phyloP scores from a whole-genome alignment of 176 grass and related monocot genomes.

The Carex littledalei region DNA sequence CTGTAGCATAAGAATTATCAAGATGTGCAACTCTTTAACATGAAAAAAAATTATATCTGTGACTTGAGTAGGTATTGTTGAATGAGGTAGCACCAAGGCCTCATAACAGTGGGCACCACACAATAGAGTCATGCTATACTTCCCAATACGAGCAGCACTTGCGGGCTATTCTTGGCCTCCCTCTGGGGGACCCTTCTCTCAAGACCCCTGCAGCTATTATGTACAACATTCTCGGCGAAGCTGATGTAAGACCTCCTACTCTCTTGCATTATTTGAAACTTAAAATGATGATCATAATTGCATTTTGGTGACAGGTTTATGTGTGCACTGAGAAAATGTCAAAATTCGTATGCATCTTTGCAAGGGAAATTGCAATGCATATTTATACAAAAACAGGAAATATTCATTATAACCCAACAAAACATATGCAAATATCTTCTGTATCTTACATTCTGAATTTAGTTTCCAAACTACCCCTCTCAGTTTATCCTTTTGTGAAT shows the following conservation, averaged over 20 bases:
- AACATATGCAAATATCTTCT: background rate
- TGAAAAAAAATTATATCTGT: background rate
- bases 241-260: constrained; percentile 42
- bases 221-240: constrained; percentile 96
- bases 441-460: background rate
- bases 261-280: background rate
- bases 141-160: constrained; percentile 98
- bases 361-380: background rate
- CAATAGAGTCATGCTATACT: constrained; percentile 88
- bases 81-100: constrained; percentile 95
- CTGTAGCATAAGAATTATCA: background rate
- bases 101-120: constrained; percentile 96
- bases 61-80: constrained; percentile 54
- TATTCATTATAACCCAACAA: background rate
- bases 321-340: constrained; percentile 3
- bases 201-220: constrained; percentile 81
- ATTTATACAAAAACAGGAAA: background rate
- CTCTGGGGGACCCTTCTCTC: constrained; percentile 85
- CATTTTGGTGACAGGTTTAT: constrained; percentile 3
- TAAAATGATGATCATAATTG: constrained; percentile 15
- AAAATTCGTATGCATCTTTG: background rate
- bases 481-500: background rate
- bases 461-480: background rate
- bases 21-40: background rate
- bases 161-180: constrained; percentile 84